These are phyloP conservation scores for Paramecium tetraurelia DNA, from an alignment of 73 alveolate species.

Conservation along the genomic window DNA sequence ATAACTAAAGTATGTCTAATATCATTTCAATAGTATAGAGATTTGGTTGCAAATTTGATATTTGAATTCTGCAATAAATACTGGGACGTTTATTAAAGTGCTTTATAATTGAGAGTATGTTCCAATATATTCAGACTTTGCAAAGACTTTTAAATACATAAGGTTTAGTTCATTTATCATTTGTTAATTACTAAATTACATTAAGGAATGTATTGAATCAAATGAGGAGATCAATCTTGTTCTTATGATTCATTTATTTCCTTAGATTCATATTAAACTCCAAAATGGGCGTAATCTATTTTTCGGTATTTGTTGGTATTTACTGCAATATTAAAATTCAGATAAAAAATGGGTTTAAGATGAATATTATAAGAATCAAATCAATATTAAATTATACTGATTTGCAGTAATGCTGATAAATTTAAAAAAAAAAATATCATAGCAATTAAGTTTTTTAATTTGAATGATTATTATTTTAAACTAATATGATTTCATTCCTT, in stretches of 20 bases:
- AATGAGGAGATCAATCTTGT: not conserved
- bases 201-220: not conserved
- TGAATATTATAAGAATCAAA: not conserved
- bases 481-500: not conserved
- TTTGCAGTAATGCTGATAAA: too few species aligned
- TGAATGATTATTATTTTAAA: not conserved
- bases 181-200: not conserved
- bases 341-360: not conserved
- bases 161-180: not conserved
- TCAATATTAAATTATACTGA: too few species aligned
- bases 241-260: not conserved
- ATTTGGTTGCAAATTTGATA: not conserved
- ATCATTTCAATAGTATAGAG: not conserved
- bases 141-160: not conserved
- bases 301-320: too few species aligned
- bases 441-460: too few species aligned
- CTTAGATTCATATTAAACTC: not conserved
- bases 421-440: too few species aligned
- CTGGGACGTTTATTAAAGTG: not conserved
- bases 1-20: not conserved
- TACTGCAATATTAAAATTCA: not conserved
- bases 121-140: not conserved
- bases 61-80: not conserved
- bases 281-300: conserved; percentile 38
- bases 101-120: not conserved